A percentile compares a stretch with the other conserved stretches of the same genome.
Conservation (phyloP, 225 moss, liverwort and hornwort species). For the Marchantia paleacea region DNA sequence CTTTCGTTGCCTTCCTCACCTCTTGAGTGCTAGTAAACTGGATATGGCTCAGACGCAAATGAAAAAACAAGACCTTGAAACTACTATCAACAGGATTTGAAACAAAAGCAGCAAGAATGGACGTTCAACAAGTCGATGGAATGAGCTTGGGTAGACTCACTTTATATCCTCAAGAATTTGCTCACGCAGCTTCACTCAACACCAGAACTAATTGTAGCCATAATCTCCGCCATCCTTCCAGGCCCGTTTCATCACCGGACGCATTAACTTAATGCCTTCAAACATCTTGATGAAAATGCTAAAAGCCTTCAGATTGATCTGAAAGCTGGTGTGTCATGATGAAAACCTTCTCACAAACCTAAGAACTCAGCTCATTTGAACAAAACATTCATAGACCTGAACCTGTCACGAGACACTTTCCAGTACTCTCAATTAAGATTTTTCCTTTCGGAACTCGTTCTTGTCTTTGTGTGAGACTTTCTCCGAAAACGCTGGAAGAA, state of each 20-base stretch:
- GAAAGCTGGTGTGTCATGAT: background rate
- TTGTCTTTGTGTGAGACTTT: conserved; percentile 5
- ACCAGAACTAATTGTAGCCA: background rate
- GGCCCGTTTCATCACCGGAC: conserved; percentile 3
- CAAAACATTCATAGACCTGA: background rate
- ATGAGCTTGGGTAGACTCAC: background rate
- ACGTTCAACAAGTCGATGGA: background rate
- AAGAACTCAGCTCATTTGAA: background rate
- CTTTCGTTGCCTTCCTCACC: background rate
- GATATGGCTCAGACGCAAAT: background rate
- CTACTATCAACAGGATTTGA: background rate
- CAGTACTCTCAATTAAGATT: background rate
- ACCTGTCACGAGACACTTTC: conserved; percentile 19
- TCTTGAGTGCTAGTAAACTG: background rate
- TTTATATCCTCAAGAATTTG: conserved; percentile 12
- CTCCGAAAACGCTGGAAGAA: background rate
- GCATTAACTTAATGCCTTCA: background rate
- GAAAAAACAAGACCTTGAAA: background rate
- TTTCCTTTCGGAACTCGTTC: background rate
- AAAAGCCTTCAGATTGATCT: background rate
- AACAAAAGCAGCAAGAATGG: background rate
- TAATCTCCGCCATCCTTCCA: conserved; percentile 10
- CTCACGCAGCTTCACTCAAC: background rate
- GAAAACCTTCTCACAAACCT: background rate
- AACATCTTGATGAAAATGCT: background rate